Evolutionary conservation across 1,284 basidiomycete species (phyloP).

Genomic region (Ceratobasidium sp.): DNA sequence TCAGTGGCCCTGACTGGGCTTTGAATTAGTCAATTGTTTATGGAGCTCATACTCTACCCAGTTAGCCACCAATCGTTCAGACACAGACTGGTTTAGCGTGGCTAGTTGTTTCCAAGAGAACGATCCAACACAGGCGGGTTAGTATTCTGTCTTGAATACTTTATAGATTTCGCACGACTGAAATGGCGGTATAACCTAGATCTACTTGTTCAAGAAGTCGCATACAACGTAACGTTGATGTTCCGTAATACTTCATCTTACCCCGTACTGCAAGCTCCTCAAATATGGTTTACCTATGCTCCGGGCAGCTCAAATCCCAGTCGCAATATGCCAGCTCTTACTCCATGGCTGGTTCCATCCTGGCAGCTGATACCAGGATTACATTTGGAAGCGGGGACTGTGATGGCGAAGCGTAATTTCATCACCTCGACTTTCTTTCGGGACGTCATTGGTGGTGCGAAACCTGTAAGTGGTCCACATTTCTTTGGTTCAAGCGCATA

Average conservation of each 20-base stretch:
- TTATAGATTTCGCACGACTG: neutral
- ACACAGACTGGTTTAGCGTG: neutral
- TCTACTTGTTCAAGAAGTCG: neutral
- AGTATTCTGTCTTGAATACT: neutral
- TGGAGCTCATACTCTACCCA: neutral
- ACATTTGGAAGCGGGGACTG: slow-evolving; percentile 5
- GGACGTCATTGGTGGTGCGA: slow-evolving; percentile 12
- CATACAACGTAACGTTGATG: slow-evolving; percentile 11
- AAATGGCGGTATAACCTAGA: neutral
- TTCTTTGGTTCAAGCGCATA: neutral
- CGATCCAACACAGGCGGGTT: neutral
- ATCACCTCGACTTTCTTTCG: slow-evolving; percentile 8
- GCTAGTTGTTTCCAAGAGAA: neutral
- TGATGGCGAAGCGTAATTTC: slow-evolving; percentile 22
- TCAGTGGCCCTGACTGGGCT: neutral
- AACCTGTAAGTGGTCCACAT: slow-evolving; percentile 2
- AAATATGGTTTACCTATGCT: slow-evolving; percentile 7
- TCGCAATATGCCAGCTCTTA: neutral
- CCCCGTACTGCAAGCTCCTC: neutral
- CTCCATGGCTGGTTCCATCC: slow-evolving; percentile 26
- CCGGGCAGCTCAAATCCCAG: neutral
- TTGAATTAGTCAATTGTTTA: neutral
- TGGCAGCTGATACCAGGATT: slow-evolving; percentile 27
- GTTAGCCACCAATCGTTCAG: neutral
- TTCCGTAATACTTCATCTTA: neutral